These are phyloP conservation scores for Cyberlindnera petersonii DNA, from an alignment of 805 yeast genomes.

Conservation along the genomic window DNA sequence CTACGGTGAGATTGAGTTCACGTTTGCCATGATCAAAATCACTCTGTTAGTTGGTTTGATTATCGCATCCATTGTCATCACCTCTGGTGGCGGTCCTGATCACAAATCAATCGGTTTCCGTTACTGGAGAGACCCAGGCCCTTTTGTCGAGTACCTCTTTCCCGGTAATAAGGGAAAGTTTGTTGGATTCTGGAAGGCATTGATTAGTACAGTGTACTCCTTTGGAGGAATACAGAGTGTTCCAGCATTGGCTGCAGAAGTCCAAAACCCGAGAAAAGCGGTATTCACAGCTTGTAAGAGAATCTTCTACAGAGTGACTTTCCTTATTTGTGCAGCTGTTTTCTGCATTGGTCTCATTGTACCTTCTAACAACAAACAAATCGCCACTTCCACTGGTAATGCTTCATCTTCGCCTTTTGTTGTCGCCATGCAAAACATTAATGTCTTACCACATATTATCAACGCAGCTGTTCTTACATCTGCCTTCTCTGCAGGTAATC, in stretches of 20 bases:
- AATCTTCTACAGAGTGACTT: constrained; percentile 28
- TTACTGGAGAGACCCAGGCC: constrained; percentile 35
- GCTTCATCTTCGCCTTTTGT: constrained; percentile 36
- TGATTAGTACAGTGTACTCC: constrained; percentile 56
- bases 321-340: constrained; percentile 28
- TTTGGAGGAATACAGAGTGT: constrained; percentile 55
- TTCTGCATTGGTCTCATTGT: constrained; percentile 32
- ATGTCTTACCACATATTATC: constrained; percentile 33
- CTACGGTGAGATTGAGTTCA: constrained; percentile 48
- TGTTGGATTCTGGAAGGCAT: constrained; percentile 53
- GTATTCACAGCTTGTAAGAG: constrained; percentile 54
- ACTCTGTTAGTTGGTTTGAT: constrained; percentile 43
- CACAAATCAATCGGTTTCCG: constrained; percentile 34
- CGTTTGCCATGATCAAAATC: constrained; percentile 40
- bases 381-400: constrained; percentile 28
- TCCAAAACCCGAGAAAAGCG: constrained; percentile 48
- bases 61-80: constrained; percentile 42
- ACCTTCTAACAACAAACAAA: constrained; percentile 28
- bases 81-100: constrained; percentile 39
- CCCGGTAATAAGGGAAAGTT: constrained; percentile 50
- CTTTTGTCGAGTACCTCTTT: constrained; percentile 25
- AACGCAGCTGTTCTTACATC: constrained; percentile 37
- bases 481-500: constrained; percentile 36
- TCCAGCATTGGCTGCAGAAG: constrained; percentile 49
- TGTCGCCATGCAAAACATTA: constrained; percentile 37